Percentiles rank a stretch among this genome's conserved stretches.
Conservation (phyloP, 2,329 filamentous ascomycete genomes). For the Sporothrix protearum region DNA sequence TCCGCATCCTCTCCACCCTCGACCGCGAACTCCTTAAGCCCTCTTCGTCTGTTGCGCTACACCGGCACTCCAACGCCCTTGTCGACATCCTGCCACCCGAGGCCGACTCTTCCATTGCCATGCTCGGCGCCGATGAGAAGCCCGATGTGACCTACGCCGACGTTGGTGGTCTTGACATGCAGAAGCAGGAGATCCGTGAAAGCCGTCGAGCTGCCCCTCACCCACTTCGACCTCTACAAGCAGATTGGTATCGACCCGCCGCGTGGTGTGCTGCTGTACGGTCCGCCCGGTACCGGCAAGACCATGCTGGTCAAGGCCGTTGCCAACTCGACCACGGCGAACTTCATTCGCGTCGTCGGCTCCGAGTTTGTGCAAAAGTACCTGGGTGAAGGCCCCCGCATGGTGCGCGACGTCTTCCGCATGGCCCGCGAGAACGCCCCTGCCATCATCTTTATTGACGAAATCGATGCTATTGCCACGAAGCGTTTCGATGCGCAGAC, state of each 20-base stretch:
- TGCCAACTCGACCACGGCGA: constrained; percentile 95
- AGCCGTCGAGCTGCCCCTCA: constrained; percentile 92
- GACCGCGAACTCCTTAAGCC: constrained; percentile 98
- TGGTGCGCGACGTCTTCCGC: constrained; percentile 98
- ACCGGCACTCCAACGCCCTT: constrained; percentile 96
- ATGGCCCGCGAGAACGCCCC: constrained; percentile 99
- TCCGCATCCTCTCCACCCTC: constrained; percentile 95
- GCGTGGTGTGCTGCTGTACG: constrained; percentile 91
- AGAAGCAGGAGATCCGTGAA: constrained; percentile 99
- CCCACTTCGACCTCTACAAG: constrained; percentile 97
- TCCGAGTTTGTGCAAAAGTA: constrained; percentile 99
- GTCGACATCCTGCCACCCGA: constrained; percentile 99
- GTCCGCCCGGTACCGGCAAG: constrained; percentile 92
- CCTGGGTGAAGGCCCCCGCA: constrained; percentile 91
- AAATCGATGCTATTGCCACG: constrained; percentile 97
- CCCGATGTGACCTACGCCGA: constrained; percentile 97
- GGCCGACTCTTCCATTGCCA: constrained; percentile 96
- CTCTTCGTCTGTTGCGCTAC: constrained; percentile 93
- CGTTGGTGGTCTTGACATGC: constrained; percentile 97
- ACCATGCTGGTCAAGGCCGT: constrained; percentile 98
- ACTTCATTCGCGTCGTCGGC: constrained; percentile 95
- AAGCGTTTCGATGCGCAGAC: constrained; percentile 99
- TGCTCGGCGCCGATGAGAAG: constrained; percentile 95
- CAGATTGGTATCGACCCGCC: constrained; percentile 99
- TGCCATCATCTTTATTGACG: constrained; percentile 98